These are phyloP conservation scores for Candida patagonica DNA, from an alignment of 805 yeast genomes.

Conservation along the genomic window DNA sequence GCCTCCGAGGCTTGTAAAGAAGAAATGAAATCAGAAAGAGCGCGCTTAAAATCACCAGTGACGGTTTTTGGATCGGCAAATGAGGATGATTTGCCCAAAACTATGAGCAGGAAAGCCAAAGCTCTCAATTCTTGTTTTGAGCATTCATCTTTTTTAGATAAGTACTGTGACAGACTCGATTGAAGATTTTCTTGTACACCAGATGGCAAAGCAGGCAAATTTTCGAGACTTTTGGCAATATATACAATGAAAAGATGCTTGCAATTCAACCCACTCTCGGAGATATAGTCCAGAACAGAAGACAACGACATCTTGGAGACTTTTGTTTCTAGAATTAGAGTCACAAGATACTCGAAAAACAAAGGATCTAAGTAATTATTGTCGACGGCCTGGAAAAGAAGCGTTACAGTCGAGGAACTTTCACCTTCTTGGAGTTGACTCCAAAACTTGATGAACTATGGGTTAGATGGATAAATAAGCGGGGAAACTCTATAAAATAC, in stretches of 20 bases:
- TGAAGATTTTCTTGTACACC: not conserved
- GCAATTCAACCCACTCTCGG: conserved; percentile 1
- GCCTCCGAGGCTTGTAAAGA: not conserved
- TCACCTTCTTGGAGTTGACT: conserved; percentile 22
- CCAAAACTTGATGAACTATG: conserved; percentile 21
- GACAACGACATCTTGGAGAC: conserved; percentile 17
- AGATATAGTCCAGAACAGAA: conserved; percentile 12
- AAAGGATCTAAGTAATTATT: conserved; percentile 14
- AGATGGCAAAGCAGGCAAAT: not conserved
- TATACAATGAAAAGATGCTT: conserved; percentile 3
- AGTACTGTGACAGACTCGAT: not conserved
- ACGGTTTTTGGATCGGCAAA: conserved; percentile 3
- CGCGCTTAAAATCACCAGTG: not conserved
- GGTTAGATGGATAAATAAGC: not conserved
- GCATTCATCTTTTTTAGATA: not conserved
- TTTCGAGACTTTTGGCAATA: conserved; percentile 6
- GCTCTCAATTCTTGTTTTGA: not conserved
- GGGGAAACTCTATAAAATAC: conserved; percentile 6
- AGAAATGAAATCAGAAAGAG: not conserved
- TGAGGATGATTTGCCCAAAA: not conserved
- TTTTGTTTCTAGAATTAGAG: conserved; percentile 18
- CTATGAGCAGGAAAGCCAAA: not conserved
- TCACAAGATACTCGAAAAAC: conserved; percentile 22
- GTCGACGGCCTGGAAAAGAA: not conserved
- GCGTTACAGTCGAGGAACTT: not conserved